Evolutionary conservation across 805 yeast genomes (phyloP), one percentile per base, ranked within the genome.

Genomic region (Limtongia smithiae): DNA sequence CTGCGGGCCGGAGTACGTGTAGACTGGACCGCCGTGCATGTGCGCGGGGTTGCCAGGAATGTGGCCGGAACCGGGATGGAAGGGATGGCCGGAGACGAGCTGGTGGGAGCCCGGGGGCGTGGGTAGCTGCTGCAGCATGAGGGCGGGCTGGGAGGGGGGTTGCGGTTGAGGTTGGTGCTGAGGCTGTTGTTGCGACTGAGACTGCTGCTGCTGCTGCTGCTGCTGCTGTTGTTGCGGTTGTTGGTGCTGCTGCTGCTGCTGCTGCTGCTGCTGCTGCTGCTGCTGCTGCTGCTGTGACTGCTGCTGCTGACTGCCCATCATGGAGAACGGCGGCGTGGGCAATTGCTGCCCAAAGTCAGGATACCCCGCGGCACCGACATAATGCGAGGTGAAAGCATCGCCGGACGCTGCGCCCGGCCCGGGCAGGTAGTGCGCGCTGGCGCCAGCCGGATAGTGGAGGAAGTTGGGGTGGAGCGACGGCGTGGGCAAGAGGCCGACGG

Each of bases 121-220:
- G 11, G 49, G 55, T 20, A 46, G 38, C 33, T 34, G 55, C 27
- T 37, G 48, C 44, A 36, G 37, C 25, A 46, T 7, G 2, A 45
- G 45, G 24, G n/a, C n/a, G n/a, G 22, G n/a, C n/a, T n/a, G n/a
- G n/a, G n/a, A n/a, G 61, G 5, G 40, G 40, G 15, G 55, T 57
- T 20, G 50, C 52, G 47, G 45, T 47, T 12, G 51, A 28, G 24
- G 44, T 17, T 34, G 44, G 12, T 40, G 51, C 32, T 49, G 43
- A 22, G 21, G 36, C 46, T 48, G 49, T 46, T 48, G 49, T 14
- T 27, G 34, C 31, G 27, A 41, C 28, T 47, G 51, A 31, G 50
- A 44, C 14, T 41, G 51, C 6, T 17, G 49, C 30, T 42, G 62
- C 44, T 44, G 46, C 43, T 48, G 55, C 11, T 24, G 30, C n/a